phyloP scores from a whole-genome alignment of 75 land plant genomes.

The Cryptomeria japonica region DNA sequence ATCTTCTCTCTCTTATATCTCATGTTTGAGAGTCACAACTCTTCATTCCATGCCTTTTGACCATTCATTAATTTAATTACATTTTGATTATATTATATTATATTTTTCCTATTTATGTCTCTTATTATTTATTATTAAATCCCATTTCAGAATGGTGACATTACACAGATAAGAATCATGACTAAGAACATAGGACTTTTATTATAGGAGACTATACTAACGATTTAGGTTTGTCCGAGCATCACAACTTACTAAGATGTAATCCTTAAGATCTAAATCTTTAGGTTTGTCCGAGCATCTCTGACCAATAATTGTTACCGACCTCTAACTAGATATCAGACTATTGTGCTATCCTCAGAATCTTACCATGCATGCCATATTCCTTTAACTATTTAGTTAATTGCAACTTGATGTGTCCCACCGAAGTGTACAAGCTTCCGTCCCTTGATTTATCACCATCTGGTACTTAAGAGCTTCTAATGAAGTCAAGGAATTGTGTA shows the following conservation, averaged over 20 bases:
- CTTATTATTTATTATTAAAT: too few species aligned
- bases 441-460: not conserved
- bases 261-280: not conserved
- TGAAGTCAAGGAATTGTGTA: too few species aligned
- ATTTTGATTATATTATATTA: too few species aligned
- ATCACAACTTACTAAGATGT: not conserved
- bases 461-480: too few species aligned
- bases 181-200: not conserved
- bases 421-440: not conserved
- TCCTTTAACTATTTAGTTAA: not conserved
- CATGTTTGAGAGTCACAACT: too few species aligned
- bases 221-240: too few species aligned
- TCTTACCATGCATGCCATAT: not conserved
- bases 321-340: not conserved
- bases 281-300: not conserved
- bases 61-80: too few species aligned
- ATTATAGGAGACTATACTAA: not conserved
- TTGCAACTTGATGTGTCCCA: not conserved
- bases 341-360: not conserved
- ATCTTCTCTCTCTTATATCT: too few species aligned
- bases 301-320: not conserved
- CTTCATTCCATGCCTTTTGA: too few species aligned
- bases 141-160: too few species aligned
- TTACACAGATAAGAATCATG: not conserved
- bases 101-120: too few species aligned